Percentiles rank a stretch among this genome's conserved stretches.
Evolutionary conservation across 768 basidiomycete genomes (phyloP).

Genomic region (Asterophora lycoperdoides): DNA sequence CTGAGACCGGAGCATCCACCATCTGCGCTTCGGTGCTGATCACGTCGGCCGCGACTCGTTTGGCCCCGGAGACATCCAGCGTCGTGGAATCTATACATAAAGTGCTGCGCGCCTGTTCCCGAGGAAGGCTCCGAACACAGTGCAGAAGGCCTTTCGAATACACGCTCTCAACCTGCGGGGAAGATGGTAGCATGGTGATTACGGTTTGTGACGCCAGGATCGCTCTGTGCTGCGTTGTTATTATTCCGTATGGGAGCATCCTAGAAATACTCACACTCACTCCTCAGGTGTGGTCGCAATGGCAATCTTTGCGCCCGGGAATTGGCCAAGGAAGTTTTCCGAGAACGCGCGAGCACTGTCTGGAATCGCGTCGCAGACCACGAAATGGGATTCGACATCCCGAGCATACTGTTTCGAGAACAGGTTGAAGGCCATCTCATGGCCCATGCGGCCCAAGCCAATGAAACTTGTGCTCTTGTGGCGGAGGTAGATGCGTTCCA

Average conservation of each 20-base stretch:
- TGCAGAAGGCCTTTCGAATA: slow-evolving; percentile 70
- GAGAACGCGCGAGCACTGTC: slow-evolving; percentile 56
- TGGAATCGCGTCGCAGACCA: slow-evolving; percentile 74
- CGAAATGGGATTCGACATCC: slow-evolving; percentile 51
- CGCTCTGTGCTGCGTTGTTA: slow-evolving; percentile 42
- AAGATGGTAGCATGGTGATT: slow-evolving; percentile 90
- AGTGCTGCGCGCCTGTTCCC: slow-evolving; percentile 36
- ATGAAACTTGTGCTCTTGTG: slow-evolving; percentile 68
- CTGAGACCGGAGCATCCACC: slow-evolving; percentile 93
- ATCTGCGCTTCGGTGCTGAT: slow-evolving; percentile 58
- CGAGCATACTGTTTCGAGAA: slow-evolving; percentile 69
- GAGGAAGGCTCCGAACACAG: slow-evolving; percentile 48
- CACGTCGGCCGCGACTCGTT: slow-evolving; percentile 55
- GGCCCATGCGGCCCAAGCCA: slow-evolving; percentile 86
- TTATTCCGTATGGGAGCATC: slow-evolving; percentile 11
- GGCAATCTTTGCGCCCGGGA: slow-evolving; percentile 55
- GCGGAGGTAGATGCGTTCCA: slow-evolving; percentile 34
- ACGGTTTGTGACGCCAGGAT: slow-evolving; percentile 60
- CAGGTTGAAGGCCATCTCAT: slow-evolving; percentile 81
- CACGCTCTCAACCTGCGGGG: slow-evolving; percentile 79
- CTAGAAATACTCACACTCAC: slow-evolving; percentile 42
- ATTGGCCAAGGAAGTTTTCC: slow-evolving; percentile 48
- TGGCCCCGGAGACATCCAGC: slow-evolving; percentile 73
- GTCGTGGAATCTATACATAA: slow-evolving; percentile 91
- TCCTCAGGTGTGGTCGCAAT: slow-evolving; percentile 65